phyloP scores from a whole-genome alignment of 352 stramenopile genomes.

The Pythium brassicae region DNA sequence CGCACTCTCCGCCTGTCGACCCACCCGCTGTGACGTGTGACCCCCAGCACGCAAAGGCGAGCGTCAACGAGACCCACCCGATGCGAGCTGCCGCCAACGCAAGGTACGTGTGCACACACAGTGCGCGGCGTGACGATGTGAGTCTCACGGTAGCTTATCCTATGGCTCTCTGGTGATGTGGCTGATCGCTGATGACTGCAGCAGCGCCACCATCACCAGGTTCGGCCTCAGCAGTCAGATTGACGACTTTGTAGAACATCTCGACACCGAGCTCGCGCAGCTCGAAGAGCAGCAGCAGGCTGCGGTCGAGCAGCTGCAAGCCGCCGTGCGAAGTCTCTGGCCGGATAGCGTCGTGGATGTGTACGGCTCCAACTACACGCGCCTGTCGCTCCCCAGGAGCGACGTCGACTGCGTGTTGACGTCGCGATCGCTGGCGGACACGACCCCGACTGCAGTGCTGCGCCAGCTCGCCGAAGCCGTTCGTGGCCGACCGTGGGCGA shows the following conservation, averaged over 20 bases:
- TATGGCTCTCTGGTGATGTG: too few relatives aligned
- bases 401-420: slow-evolving; percentile 97
- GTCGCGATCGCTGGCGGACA: slow-evolving; percentile 71
- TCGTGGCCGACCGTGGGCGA: slow-evolving; percentile 67
- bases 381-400: slow-evolving; percentile 92
- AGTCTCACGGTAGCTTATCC: not conserved
- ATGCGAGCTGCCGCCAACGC: not conserved
- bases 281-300: slow-evolving; percentile 42
- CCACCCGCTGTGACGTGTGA: not conserved
- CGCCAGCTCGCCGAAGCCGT: slow-evolving; percentile 86
- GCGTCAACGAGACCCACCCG: not conserved
- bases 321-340: slow-evolving; percentile 65
- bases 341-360: slow-evolving; percentile 89
- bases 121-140: not conserved
- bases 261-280: slow-evolving; percentile 39
- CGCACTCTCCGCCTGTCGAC: too few relatives aligned
- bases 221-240: slow-evolving; percentile 36
- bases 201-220: slow-evolving; percentile 11
- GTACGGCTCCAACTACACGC: slow-evolving; percentile 96
- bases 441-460: slow-evolving; percentile 83
- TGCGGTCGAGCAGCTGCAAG: slow-evolving; percentile 42
- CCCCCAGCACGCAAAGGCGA: not conserved
- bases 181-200: not conserved
- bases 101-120: not conserved
- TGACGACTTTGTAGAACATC: slow-evolving; percentile 43